Percentiles rank a stretch among this genome's conserved stretches.
Evolutionary conservation across 495 filamentous ascomycete species (phyloP).

Genomic region (Aspergillus diversus): DNA sequence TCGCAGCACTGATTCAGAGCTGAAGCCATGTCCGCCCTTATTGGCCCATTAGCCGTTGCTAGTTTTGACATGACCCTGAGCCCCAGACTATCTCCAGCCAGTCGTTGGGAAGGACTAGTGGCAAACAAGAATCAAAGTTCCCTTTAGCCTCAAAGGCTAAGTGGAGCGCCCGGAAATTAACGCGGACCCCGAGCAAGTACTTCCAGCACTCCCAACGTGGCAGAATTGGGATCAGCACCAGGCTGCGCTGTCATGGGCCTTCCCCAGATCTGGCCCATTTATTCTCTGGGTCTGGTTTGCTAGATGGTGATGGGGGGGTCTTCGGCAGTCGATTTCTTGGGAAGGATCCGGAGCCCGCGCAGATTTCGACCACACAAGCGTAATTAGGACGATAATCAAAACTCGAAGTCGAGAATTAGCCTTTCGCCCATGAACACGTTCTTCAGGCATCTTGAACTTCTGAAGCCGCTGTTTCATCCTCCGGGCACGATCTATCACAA

Average conservation of each 20-base stretch:
- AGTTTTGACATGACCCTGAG: not conserved
- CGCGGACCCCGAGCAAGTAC: not conserved
- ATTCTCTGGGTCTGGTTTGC: slow-evolving; percentile 7
- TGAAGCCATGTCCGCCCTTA: too few species aligned
- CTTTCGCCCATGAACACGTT: not conserved
- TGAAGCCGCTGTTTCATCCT: not conserved
- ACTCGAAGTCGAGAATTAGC: not conserved
- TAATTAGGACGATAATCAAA: not conserved
- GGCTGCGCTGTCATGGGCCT: not conserved
- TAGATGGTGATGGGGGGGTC: not conserved
- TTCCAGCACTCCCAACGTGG: not conserved
- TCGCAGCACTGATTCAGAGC: too few species aligned
- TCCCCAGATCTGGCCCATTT: slow-evolving; percentile 1
- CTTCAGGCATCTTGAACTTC: not conserved
- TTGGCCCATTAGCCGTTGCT: too few species aligned
- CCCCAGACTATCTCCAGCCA: too few species aligned
- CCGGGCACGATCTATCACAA: not conserved
- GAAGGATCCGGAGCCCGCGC: too few species aligned
- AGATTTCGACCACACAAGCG: not conserved
- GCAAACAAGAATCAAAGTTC: too few species aligned
- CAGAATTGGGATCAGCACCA: slow-evolving; percentile 10
- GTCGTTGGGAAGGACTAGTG: too few species aligned
- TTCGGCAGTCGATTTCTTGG: not conserved
- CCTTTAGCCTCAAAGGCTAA: not conserved
- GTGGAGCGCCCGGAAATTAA: not conserved